These are phyloP conservation scores for Candida ovalis DNA, from an alignment of 805 yeast genomes.

Conservation along the genomic window DNA sequence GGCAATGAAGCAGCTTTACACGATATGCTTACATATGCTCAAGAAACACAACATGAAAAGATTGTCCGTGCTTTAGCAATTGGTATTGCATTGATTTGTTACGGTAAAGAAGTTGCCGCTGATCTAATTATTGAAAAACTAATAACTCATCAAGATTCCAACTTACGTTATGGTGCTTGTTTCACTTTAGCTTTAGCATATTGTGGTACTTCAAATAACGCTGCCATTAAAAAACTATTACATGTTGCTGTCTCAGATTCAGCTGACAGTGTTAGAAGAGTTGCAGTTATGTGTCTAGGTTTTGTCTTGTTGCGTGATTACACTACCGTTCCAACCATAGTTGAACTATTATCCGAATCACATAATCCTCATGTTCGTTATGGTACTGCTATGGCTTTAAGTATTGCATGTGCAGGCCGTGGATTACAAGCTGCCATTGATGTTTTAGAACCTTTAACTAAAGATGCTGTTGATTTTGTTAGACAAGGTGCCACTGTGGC, in stretches of 20 bases:
- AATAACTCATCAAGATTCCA: slow-evolving; percentile 71
- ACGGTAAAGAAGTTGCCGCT: slow-evolving; percentile 81
- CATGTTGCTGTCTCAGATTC: slow-evolving; percentile 97
- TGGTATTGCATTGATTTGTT: slow-evolving; percentile 82
- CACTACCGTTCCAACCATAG: slow-evolving; percentile 92
- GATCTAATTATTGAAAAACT: slow-evolving; percentile 63
- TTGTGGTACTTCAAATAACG: slow-evolving; percentile 91
- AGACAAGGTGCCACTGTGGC: slow-evolving; percentile 97
- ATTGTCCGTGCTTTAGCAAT: slow-evolving; percentile 90
- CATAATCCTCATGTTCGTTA: slow-evolving; percentile 98
- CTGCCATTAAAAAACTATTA: slow-evolving; percentile 78
- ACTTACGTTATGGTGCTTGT: slow-evolving; percentile 93
- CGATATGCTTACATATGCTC: slow-evolving; percentile 88
- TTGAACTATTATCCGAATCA: slow-evolving; percentile 85
- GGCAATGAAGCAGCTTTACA: slow-evolving; percentile 62
- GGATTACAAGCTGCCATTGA: slow-evolving; percentile 85
- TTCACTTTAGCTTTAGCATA: slow-evolving; percentile 92
- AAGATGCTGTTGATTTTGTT: slow-evolving; percentile 94
- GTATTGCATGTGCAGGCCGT: slow-evolving; percentile 95
- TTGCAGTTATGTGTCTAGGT: slow-evolving; percentile 88
- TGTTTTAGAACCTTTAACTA: slow-evolving; percentile 85
- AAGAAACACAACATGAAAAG: slow-evolving; percentile 93
- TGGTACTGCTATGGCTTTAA: slow-evolving; percentile 96
- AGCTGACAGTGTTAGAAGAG: slow-evolving; percentile 93
- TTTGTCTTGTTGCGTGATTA: slow-evolving; percentile 87